These are phyloP conservation scores for Pseudoneurospora amorphoporcata DNA, from an alignment of 495 filamentous ascomycete genomes.

Conservation along the genomic window DNA sequence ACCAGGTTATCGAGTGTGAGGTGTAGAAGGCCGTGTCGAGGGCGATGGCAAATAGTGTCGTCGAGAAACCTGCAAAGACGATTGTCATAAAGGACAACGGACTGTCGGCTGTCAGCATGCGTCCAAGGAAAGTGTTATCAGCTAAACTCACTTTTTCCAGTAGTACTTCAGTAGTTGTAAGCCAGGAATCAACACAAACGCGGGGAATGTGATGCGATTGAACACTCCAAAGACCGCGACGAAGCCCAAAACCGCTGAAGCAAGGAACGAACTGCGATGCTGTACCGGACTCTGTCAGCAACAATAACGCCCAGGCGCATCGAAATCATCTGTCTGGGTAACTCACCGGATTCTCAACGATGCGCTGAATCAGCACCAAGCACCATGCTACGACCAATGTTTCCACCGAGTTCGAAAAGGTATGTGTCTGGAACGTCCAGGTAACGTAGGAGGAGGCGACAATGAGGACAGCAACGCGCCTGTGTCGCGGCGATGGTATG, in stretches of 20 bases:
- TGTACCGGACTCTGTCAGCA: conserved; percentile 21
- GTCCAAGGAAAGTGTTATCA: neutral
- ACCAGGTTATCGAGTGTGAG: conserved; percentile 43
- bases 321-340: neutral
- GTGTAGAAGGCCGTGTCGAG: conserved; percentile 79
- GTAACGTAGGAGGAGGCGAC: conserved; percentile 95
- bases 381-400: conserved; percentile 87
- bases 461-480: conserved; percentile 61
- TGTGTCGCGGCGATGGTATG: conserved; percentile 60
- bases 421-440: conserved; percentile 98
- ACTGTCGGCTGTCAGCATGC: conserved; percentile 35
- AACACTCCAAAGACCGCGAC: conserved; percentile 78
- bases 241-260: conserved; percentile 66
- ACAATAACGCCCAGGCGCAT: neutral
- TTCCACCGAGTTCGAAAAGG: conserved; percentile 95
- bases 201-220: conserved; percentile 94
- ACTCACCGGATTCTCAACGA: conserved; percentile 63
- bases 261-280: conserved; percentile 63
- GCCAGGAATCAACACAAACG: conserved; percentile 73
- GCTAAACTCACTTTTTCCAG: conserved; percentile 53
- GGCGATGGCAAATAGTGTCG: conserved; percentile 60
- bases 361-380: conserved; percentile 78
- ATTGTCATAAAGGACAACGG: conserved; percentile 58
- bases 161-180: conserved; percentile 79
- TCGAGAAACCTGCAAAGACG: conserved; percentile 46